These are phyloP conservation scores for Alternaria sp. DNA, from an alignment of 2,329 filamentous ascomycete species.

Conservation along the genomic window DNA sequence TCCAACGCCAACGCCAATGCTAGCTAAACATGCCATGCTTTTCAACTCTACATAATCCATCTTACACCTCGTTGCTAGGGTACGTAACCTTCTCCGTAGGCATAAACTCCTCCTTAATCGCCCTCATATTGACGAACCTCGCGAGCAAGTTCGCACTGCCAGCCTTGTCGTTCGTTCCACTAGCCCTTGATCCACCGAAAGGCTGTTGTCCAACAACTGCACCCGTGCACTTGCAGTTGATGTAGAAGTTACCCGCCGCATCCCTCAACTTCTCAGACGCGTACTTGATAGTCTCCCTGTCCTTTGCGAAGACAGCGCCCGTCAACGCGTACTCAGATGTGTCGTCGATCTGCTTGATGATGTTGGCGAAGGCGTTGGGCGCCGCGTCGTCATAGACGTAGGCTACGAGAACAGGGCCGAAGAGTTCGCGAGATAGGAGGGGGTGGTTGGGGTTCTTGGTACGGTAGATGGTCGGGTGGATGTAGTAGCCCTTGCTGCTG, in stretches of 20 bases:
- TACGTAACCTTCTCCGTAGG: conserved; percentile 57
- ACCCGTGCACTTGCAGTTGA: conserved; percentile 77
- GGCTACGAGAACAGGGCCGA: conserved; percentile 76
- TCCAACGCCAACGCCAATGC: background rate
- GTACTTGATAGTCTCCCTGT: conserved; percentile 68
- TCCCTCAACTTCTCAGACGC: conserved; percentile 76
- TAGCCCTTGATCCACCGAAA: conserved; percentile 62
- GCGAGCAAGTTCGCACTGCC: conserved; percentile 59
- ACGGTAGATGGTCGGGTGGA: conserved; percentile 82
- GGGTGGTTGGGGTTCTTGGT: conserved; percentile 76
- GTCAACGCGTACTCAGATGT: conserved; percentile 81
- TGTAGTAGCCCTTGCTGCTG: conserved; percentile 78
- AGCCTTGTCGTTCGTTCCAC: conserved; percentile 65
- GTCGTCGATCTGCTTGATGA: conserved; percentile 69
- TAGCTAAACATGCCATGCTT: background rate
- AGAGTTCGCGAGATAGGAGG: conserved; percentile 79
- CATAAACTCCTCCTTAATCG: conserved; percentile 64
- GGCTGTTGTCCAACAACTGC: conserved; percentile 59
- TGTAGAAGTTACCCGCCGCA: conserved; percentile 82
- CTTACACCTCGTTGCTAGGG: conserved; percentile 57
- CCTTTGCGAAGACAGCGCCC: conserved; percentile 75
- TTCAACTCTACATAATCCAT: background rate
- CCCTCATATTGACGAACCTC: conserved; percentile 62
- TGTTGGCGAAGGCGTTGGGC: conserved; percentile 62
- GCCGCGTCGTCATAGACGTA: conserved; percentile 78